Evolutionary conservation across 139 green algal species (phyloP).

Genomic region (Chlorella sp.): DNA sequence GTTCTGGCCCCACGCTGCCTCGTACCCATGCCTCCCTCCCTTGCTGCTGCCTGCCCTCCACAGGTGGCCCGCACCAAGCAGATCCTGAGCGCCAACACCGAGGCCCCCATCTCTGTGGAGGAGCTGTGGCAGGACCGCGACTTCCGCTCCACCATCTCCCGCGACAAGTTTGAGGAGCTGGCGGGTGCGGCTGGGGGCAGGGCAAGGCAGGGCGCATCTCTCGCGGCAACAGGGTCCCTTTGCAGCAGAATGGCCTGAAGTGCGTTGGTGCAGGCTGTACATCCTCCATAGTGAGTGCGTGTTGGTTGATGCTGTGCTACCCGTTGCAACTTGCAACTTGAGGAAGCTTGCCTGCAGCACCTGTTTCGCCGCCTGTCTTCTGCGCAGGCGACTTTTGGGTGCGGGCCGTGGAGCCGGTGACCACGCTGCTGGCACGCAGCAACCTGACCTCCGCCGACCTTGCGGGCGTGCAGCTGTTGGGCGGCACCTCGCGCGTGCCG

Average conservation of each 20-base stretch:
- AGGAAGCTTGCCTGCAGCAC: neutral
- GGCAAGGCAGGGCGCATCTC: too few relatives aligned
- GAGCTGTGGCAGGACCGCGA: constrained; percentile 88
- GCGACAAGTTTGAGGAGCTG: constrained; percentile 85
- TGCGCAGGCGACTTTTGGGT: constrained; percentile 72
- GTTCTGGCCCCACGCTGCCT: neutral
- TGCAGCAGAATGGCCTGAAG: neutral
- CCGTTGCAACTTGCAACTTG: neutral
- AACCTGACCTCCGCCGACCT: constrained; percentile 74
- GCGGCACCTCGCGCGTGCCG: constrained; percentile 87
- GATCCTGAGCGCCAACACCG: constrained; percentile 94
- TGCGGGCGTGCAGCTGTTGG: constrained; percentile 85
- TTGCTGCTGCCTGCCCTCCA: neutral
- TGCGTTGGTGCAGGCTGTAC: too few relatives aligned
- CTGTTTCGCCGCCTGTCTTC: too few relatives aligned
- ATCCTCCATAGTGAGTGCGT: neutral
- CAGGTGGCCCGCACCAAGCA: constrained; percentile 94
- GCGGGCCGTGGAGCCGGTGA: constrained; percentile 62
- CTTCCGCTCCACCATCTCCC: constrained; percentile 74
- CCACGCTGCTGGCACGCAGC: constrained; percentile 75
- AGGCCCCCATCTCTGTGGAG: constrained; percentile 90
- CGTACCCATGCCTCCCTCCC: neutral
- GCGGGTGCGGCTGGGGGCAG: constrained; percentile 21
- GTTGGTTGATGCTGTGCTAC: neutral
- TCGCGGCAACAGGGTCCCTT: neutral